Percentiles rank a stretch among this genome's conserved stretches.
These are phyloP conservation scores for Eimeria necatrix DNA, from an alignment of 169 alveolate genomes.

Conservation along the genomic window DNA sequence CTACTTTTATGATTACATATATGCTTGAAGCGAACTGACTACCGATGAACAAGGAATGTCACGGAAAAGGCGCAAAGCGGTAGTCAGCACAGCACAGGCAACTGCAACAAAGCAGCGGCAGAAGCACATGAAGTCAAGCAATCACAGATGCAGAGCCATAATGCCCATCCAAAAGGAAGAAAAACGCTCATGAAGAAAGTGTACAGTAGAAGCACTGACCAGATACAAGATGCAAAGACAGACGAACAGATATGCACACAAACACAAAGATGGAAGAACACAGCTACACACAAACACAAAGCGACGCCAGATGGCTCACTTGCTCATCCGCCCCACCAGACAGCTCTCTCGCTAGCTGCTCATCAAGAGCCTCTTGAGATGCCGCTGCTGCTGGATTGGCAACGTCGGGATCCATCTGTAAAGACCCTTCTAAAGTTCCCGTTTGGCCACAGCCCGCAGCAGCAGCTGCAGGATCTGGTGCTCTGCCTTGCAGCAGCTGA, in stretches of 20 bases:
- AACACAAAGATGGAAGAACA: neutral
- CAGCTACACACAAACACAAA: neutral
- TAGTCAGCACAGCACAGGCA: too few species aligned
- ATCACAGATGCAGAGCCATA: too few species aligned
- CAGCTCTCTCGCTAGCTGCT: constrained; percentile 54
- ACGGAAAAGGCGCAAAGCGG: too few species aligned
- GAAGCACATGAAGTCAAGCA: too few species aligned
- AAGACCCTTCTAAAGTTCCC: neutral
- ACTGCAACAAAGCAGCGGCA: too few species aligned
- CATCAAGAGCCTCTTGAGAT: constrained; percentile 45
- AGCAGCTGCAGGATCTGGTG: constrained; percentile 14
- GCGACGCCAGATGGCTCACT: neutral
- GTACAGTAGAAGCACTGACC: neutral
- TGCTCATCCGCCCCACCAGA: constrained; percentile 27
- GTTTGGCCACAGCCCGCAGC: neutral
- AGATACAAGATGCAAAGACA: neutral
- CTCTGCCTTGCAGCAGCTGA: constrained; percentile 67
- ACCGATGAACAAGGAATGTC: too few species aligned
- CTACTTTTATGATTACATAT: too few species aligned
- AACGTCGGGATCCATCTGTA: neutral
- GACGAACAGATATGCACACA: neutral
- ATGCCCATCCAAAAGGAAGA: too few species aligned
- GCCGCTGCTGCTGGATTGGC: neutral
- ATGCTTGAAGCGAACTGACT: too few species aligned
- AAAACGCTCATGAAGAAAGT: too few species aligned